Evolutionary conservation across 2,329 filamentous ascomycete genomes (phyloP).

Genomic region (Pseudocercospora fijiensis): DNA sequence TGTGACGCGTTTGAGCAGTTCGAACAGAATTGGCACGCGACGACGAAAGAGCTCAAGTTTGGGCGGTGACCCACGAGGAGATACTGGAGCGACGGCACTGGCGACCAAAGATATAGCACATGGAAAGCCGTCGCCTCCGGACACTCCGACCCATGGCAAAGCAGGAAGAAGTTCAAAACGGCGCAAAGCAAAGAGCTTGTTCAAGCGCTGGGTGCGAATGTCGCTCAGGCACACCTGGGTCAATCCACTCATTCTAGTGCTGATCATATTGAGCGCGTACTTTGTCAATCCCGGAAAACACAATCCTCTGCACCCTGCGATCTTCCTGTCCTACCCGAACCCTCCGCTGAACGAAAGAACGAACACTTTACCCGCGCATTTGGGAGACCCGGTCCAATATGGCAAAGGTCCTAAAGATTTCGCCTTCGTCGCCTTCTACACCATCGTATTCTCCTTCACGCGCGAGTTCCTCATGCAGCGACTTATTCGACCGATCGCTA

Average conservation of each 20-base stretch:
- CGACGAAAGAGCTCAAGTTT: constrained; percentile 42
- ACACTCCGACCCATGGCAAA: constrained; percentile 21
- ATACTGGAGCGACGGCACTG: constrained; percentile 52
- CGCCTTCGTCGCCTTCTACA: constrained; percentile 86
- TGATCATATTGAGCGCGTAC: constrained; percentile 66
- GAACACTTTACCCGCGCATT: constrained; percentile 47
- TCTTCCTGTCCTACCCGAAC: constrained; percentile 86
- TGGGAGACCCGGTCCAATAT: constrained; percentile 60
- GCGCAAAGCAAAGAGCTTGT: constrained; percentile 45
- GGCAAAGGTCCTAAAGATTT: constrained; percentile 86
- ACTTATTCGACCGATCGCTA: constrained; percentile 73
- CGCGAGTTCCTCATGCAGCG: constrained; percentile 96
- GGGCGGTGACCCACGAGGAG: constrained; percentile 54
- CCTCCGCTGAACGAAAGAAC: constrained; percentile 37
- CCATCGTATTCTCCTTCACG: constrained; percentile 83
- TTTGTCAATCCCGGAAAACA: constrained; percentile 71
- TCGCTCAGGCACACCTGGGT: constrained; percentile 60
- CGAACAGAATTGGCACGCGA: constrained; percentile 20
- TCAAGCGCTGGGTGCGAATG: constrained; percentile 48
- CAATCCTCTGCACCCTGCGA: constrained; percentile 76
- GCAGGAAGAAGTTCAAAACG: constrained; percentile 46
- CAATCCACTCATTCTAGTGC: constrained; percentile 66
- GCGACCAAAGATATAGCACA: constrained; percentile 42
- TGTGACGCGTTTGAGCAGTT: constrained; percentile 19
- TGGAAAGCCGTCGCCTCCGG: constrained; percentile 8